Percentiles rank a stretch among this genome's conserved stretches.
phyloP scores from a whole-genome alignment of 2,329 filamentous ascomycete species.

The Trichophyton benhamiae region DNA sequence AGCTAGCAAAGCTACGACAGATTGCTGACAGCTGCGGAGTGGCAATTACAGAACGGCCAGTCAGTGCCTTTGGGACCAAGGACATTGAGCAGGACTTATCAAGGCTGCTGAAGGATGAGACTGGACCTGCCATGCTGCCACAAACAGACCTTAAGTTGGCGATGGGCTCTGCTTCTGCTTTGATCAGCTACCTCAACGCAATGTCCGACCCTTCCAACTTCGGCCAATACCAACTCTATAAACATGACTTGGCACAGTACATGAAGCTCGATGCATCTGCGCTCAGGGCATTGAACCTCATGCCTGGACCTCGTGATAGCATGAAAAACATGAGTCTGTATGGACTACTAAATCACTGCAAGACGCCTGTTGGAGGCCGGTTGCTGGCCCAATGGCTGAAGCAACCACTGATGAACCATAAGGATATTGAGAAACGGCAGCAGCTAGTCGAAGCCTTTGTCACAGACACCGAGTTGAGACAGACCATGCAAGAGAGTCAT shows the following conservation, averaged over 20 bases:
- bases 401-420: slow-evolving; percentile 84
- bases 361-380: slow-evolving; percentile 83
- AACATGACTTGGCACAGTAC: slow-evolving; percentile 90
- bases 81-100: slow-evolving; percentile 95
- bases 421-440: slow-evolving; percentile 80
- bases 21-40: slow-evolving; percentile 90
- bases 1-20: slow-evolving; percentile 71
- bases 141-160: slow-evolving; percentile 89
- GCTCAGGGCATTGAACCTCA: slow-evolving; percentile 84
- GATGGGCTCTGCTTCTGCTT: slow-evolving; percentile 83
- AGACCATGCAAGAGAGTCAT: slow-evolving; percentile 95
- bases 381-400: slow-evolving; percentile 93
- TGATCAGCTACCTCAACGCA: slow-evolving; percentile 88
- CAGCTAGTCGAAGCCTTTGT: slow-evolving; percentile 93
- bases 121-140: slow-evolving; percentile 61
- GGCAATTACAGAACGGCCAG: slow-evolving; percentile 68
- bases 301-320: slow-evolving; percentile 89
- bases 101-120: slow-evolving; percentile 75
- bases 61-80: slow-evolving; percentile 66
- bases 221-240: slow-evolving; percentile 91
- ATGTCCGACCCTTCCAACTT: slow-evolving; percentile 90
- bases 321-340: slow-evolving; percentile 97
- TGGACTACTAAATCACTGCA: slow-evolving; percentile 91
- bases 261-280: slow-evolving; percentile 98
- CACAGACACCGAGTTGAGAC: slow-evolving; percentile 79